phyloP scores from a whole-genome alignment of 1,284 basidiomycete genomes.

The Caloboletus firmus region DNA sequence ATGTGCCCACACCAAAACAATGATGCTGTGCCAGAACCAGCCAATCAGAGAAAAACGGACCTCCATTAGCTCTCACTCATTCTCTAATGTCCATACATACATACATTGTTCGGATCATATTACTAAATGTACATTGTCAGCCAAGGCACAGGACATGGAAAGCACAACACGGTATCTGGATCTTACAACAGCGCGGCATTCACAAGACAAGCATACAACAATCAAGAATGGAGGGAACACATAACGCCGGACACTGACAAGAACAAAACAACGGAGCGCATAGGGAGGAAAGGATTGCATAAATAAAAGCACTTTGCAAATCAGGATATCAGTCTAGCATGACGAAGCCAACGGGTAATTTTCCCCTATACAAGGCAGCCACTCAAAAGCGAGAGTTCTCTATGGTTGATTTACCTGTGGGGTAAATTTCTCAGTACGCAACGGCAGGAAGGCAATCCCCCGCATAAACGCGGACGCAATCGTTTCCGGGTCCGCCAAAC shows the following conservation, averaged over 20 bases:
- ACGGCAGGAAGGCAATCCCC: slow-evolving; percentile 25
- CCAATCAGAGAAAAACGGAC: neutral
- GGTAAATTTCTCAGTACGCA: slow-evolving; percentile 18
- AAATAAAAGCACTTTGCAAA: neutral
- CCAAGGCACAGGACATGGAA: neutral
- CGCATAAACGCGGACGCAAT: slow-evolving; percentile 17
- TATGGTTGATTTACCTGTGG: slow-evolving; percentile 1
- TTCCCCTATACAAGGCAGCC: neutral
- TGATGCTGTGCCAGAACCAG: no score
- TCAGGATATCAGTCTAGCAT: slow-evolving; percentile 3
- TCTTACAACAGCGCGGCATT: slow-evolving; percentile 7
- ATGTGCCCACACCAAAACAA: no score
- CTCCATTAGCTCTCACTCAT: no score
- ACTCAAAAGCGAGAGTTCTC: neutral
- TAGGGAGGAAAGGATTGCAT: slow-evolving; percentile 12
- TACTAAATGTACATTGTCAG: neutral
- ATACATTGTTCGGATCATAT: neutral
- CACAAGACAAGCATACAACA: slow-evolving; percentile 8
- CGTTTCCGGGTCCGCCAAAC: slow-evolving; percentile 16
- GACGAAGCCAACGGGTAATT: neutral
- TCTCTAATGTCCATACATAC: neutral
- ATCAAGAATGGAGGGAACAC: neutral
- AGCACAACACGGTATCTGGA: neutral
- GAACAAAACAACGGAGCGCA: slow-evolving; percentile 1
- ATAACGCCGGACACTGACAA: slow-evolving; percentile 2